Evolutionary conservation across 371 early-diverging fungal genomes (phyloP), one percentile per base, ranked within the genome.

Genomic region (Nematocida parisii): DNA sequence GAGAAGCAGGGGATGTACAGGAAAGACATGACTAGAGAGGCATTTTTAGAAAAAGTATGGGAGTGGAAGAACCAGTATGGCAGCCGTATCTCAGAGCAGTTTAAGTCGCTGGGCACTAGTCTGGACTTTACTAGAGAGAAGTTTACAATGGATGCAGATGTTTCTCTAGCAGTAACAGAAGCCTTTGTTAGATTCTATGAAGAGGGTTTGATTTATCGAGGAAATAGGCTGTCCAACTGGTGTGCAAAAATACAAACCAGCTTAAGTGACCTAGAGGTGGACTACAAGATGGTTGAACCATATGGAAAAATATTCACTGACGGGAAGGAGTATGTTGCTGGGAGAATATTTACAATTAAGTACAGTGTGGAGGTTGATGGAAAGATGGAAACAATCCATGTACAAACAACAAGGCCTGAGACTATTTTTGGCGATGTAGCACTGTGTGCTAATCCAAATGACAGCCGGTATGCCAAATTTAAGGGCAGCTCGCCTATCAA

Each of bases 341-440:
- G 97, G n/a, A 86, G 93, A 71, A 91, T 94, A 73, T 93, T 93
- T 75, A 84, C 83, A 82, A 93, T 97, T 84, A 83, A 81, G 56
- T 87, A 87, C 81, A 66, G 62, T 2, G 27, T 87, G 4, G 55
- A 61, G 33, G 64, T 68, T 24, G 66, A 71, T 27, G 72, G 52
- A 42, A 83, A 85, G 58, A 90, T 90, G 85, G 68, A 66, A 9
- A 90, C 90, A 83, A 89, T 97, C 77, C 88, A 94, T 74, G 94
- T 99, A 56, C 96, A 95, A 27, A 99, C 99, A 22, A 98, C 97
- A 3, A 93, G 99, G 91, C 90, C 95, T 80, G 99, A 98, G 88
- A 98, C 99, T 70, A 97, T 98, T 93, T 89, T 97, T 61, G 97
- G 96, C 83, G 99, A 98, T 89, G 91, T 93, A 15, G 99, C 95